Conservation (phyloP, 306 rosid species). For the Pueraria montana region DNA sequence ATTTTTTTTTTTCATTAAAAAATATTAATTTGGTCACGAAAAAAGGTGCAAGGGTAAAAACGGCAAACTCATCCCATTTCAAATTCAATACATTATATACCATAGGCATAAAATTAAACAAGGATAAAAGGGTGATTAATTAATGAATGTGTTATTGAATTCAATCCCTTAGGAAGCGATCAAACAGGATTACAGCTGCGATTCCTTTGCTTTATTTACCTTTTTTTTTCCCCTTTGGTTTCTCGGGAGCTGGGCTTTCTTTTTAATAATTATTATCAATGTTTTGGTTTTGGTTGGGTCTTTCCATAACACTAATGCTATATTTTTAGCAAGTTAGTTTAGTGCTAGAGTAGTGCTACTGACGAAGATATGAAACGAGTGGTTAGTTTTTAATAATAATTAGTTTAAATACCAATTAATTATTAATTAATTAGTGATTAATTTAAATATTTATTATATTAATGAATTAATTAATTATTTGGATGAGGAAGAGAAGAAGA, state of each 20-base stretch:
- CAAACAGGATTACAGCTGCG: neutral
- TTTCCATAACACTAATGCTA: neutral
- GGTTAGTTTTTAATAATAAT: no score
- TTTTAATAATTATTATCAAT: neutral
- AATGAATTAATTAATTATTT: neutral
- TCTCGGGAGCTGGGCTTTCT: neutral
- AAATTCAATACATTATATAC: neutral
- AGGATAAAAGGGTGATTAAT: neutral
- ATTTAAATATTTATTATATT: no score
- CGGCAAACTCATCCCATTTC: neutral
- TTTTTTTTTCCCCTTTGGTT: neutral
- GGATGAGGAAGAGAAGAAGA: neutral
- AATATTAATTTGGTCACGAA: no score
- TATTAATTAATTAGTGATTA: no score
- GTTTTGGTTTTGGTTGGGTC: neutral
- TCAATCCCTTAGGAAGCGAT: neutral
- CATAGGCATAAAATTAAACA: neutral
- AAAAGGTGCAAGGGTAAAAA: slow-evolving; percentile 2
- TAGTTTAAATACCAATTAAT: neutral
- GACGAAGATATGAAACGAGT: no score
- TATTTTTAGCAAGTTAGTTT: neutral
- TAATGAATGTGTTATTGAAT: neutral
- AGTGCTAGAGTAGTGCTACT: neutral
- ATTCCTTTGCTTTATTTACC: neutral
- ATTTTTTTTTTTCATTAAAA: no score